Conservation (phyloP, 2,329 filamentous ascomycete genomes). For the Aureobasidium zeae region DNA sequence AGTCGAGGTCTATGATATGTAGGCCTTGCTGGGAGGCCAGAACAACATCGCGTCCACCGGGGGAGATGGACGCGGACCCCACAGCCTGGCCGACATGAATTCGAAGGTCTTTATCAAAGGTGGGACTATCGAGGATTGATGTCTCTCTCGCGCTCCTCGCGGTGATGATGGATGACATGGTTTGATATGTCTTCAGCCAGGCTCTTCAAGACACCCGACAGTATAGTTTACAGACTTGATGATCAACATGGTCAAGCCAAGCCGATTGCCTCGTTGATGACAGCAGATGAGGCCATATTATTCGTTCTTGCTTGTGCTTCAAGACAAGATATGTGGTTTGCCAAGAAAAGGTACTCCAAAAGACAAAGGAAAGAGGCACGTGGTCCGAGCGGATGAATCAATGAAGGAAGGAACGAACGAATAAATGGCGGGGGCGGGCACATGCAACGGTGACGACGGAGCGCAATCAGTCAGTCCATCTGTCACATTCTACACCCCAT, state of each 20-base stretch:
- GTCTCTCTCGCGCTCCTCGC: constrained; percentile 1
- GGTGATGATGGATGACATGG: constrained; percentile 11
- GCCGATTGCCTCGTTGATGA: not conserved
- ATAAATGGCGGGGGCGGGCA: not conserved
- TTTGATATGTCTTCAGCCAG: not conserved
- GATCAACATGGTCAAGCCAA: constrained; percentile 2
- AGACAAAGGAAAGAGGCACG: too few species aligned
- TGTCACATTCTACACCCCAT: not conserved
- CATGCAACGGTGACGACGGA: too few species aligned
- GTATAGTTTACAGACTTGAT: not conserved
- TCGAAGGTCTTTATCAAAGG: constrained; percentile 74
- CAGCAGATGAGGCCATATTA: not conserved
- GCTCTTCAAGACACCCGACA: constrained; percentile 1
- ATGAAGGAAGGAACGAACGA: too few species aligned
- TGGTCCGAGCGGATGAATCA: too few species aligned
- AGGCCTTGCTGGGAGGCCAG: constrained; percentile 83
- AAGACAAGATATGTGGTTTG: too few species aligned
- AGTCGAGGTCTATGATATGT: constrained; percentile 86
- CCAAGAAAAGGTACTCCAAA: too few species aligned
- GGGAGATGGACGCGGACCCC: constrained; percentile 86
- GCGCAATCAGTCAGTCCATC: too few species aligned
- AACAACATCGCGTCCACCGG: constrained; percentile 80
- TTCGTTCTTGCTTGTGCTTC: not conserved
- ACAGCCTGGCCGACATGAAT: constrained; percentile 73
- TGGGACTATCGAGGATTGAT: constrained; percentile 62